Evolutionary conservation across 306 rosid species (phyloP).

Genomic region (Sechiopsis laciniata): DNA sequence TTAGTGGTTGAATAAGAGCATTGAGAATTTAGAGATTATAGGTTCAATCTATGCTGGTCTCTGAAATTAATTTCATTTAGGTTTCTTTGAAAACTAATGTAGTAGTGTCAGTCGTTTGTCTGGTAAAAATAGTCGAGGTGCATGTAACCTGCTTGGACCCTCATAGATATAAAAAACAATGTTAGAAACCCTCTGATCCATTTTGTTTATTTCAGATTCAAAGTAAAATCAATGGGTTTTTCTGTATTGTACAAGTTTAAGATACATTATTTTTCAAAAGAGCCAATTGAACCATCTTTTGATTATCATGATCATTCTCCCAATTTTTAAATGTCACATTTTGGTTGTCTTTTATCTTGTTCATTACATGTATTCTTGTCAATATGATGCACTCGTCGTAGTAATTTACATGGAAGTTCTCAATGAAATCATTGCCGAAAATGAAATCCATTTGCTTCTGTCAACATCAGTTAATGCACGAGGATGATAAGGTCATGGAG

Average conservation of each 20-base stretch:
- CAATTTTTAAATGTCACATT: background rate
- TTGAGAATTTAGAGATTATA: too few relatives aligned
- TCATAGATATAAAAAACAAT: too few relatives aligned
- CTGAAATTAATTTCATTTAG: too few relatives aligned
- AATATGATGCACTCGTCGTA: background rate
- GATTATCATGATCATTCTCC: background rate
- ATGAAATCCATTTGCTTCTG: background rate
- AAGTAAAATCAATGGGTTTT: background rate
- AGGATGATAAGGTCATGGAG: constrained; percentile 51
- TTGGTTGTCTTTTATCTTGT: constrained; percentile 5
- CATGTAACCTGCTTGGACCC: too few relatives aligned
- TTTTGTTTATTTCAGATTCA: background rate
- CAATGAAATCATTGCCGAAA: constrained; percentile 3
- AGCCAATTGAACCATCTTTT: background rate
- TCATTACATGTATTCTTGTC: constrained; percentile 7
- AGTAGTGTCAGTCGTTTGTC: too few relatives aligned
- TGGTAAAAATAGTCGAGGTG: too few relatives aligned
- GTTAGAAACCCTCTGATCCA: background rate
- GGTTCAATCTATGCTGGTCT: too few relatives aligned
- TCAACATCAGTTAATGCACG: constrained; percentile 52
- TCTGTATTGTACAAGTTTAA: background rate
- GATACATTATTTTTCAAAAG: constrained; percentile 5
- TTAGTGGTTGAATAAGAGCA: too few relatives aligned
- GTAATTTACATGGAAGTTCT: background rate
- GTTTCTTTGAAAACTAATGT: too few relatives aligned